Evolutionary conservation across 257 asterid species (phyloP).

Genomic region (Anisodus acutangulus): DNA sequence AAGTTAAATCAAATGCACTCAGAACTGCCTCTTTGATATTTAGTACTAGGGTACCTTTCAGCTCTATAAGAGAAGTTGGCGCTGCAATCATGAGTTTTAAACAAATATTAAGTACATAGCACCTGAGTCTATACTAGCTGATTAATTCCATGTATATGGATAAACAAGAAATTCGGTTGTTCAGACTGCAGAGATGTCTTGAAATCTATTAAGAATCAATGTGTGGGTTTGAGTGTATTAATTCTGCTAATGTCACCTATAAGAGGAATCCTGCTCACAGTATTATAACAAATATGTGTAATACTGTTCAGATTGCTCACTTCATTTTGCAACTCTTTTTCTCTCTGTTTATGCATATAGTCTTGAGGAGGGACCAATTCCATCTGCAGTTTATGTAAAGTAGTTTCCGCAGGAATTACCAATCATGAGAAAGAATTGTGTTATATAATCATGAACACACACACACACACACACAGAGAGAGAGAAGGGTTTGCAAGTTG

Average conservation of each 20-base stretch:
- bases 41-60: background rate
- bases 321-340: background rate
- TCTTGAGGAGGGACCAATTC: background rate
- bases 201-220: no score
- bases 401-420: background rate
- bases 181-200: no score
- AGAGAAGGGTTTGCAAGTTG: background rate
- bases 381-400: background rate
- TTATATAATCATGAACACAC: constrained; percentile 9
- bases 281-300: background rate
- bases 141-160: no score
- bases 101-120: background rate
- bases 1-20: background rate
- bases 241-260: no score
- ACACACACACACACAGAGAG: background rate
- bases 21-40: background rate
- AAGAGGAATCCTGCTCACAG: background rate
- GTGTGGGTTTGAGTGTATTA: no score
- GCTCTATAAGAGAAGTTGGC: background rate
- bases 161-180: no score
- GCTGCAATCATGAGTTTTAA: background rate
- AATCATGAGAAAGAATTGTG: background rate
- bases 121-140: background rate
- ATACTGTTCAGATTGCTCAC: background rate
- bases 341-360: background rate